These are phyloP conservation scores for Saturnispora zaruensis DNA, from an alignment of 805 yeast species.

Conservation along the genomic window DNA sequence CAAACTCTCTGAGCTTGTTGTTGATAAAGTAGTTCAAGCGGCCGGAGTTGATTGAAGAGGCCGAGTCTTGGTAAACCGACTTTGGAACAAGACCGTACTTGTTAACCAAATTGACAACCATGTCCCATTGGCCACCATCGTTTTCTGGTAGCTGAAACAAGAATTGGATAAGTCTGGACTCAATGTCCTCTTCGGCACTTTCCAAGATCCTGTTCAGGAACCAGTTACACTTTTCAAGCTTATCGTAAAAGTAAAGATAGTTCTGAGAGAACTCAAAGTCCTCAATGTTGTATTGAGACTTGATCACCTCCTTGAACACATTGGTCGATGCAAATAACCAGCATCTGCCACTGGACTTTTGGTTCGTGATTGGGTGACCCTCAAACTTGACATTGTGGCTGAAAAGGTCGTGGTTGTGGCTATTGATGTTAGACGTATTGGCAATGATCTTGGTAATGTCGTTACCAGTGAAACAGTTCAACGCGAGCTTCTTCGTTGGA, in stretches of 20 bases:
- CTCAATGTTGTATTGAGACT: slow-evolving; percentile 53
- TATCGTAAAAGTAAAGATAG: slow-evolving; percentile 76
- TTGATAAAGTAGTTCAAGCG: slow-evolving; percentile 56
- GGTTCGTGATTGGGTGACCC: slow-evolving; percentile 66
- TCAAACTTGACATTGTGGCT: slow-evolving; percentile 38
- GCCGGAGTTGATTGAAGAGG: slow-evolving; percentile 45
- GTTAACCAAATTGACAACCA: slow-evolving; percentile 68
- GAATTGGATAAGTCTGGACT: slow-evolving; percentile 62
- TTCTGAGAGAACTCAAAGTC: slow-evolving; percentile 73
- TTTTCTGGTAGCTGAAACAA: slow-evolving; percentile 57
- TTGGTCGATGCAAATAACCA: slow-evolving; percentile 87
- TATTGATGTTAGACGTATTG: slow-evolving; percentile 25
- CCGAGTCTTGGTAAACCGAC: slow-evolving; percentile 63
- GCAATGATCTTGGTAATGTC: slow-evolving; percentile 37
- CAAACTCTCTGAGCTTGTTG: slow-evolving; percentile 71
- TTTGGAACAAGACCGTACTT: slow-evolving; percentile 79
- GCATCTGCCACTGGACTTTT: slow-evolving; percentile 73
- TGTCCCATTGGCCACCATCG: slow-evolving; percentile 89
- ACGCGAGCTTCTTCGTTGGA: slow-evolving; percentile 44
- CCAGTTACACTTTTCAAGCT: slow-evolving; percentile 76
- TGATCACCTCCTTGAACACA: slow-evolving; percentile 58
- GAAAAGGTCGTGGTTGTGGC: slow-evolving; percentile 32
- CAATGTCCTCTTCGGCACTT: slow-evolving; percentile 57
- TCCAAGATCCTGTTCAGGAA: slow-evolving; percentile 70
- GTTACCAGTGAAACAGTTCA: slow-evolving; percentile 45